Evolutionary conservation across 371 early-diverging fungal genomes (phyloP), one percentile per base, ranked within the genome.

Genomic region (Nosema bombycis): DNA sequence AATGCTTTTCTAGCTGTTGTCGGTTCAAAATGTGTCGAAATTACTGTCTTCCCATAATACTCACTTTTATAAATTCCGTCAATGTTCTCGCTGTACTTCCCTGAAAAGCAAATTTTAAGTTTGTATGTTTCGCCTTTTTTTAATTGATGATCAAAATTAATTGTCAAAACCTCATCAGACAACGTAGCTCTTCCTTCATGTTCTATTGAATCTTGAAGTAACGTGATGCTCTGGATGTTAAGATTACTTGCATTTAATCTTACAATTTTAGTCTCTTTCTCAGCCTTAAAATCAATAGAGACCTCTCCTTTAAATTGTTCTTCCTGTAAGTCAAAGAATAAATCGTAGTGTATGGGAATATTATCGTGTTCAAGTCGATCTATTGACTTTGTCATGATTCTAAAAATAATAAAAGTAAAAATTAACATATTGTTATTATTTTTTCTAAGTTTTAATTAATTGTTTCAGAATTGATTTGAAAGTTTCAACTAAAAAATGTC

Each of bases 1-100:
- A 94, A 91, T 14, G 90, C 91, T 38, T 90, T 87, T 71, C 95
- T 88, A n/a, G 92, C 91, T 84, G 90, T 70, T 15, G 93, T 91
- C n/a, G 95, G 88, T 85, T 93, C 93, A 86, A 93, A 94, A 83
- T 94, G 94, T 18, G 94, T 94, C 24, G 81, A 77, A 82, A 34
- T 80, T 58, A 55, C 60, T 3, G 70, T 65, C 23, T 69, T 58
- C 29, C 18, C 69, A n/a, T 54, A 56, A 38, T 71, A 62, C 15
- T 72, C 73, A 23, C 78, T 82, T 37, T 78, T 82, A 69, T 85
- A 85, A 32, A 85, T 82, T 21, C 85, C 85, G 29, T 73, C 77
- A 71, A 85, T 65, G 2, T 57, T 61, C 0, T 70, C 70, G 23
- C 62, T 63, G 37, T 80, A 66, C 28, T 64, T 72, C n/a, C 78